Base-by-base conservation (phyloP, 441 rosid species). In the Gossypium trilobum region DNA sequence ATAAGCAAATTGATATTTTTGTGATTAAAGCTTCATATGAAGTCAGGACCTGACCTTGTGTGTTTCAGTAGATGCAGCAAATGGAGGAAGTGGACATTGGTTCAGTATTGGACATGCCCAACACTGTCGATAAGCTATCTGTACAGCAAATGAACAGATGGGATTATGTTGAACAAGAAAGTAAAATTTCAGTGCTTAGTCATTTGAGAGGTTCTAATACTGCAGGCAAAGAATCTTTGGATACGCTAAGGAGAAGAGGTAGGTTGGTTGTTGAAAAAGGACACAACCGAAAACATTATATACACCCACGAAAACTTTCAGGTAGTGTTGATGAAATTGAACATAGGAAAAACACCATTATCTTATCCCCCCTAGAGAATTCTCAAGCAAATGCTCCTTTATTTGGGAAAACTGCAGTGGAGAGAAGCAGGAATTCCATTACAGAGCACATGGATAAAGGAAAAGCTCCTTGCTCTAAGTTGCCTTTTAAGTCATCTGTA, bases 81-180 rank as follows among this genome's bases (percentile, higher is more conserved):
- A 90, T 88, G 95, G 95, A 90, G 66, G 83, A 88, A 61, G 73
- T 78, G 87, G 87, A 90, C 71, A 72, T 81, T 81, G 92, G 88
- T 51, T 78, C 78, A 71, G 77, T 89, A 39, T 78, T 77, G 70
- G 85, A 74, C 29, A 71, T 87, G 70, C 95, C 90, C 31, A 89
- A 90, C 60, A 85, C 92, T 74, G 92, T 91, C 50, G 88, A 90
- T 77, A 85, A 90, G 74, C 8, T 78, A 3, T 78, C 72, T 23
- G 54, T 63, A 0, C 70, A 71, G 56, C 29, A 13, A 60, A 56
- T 75, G 20, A 33, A 56, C 42, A 46, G 68, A 77, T 57, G 78
- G 63, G 81, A 77, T 59, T 71, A 4, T 64, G 73, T 63, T 73
- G 77, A 82, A 68, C 83, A 73, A 62, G 78, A 75, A 11, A 85